Conservation (phyloP, 257 asterid species). For the Perilla frutescens region DNA sequence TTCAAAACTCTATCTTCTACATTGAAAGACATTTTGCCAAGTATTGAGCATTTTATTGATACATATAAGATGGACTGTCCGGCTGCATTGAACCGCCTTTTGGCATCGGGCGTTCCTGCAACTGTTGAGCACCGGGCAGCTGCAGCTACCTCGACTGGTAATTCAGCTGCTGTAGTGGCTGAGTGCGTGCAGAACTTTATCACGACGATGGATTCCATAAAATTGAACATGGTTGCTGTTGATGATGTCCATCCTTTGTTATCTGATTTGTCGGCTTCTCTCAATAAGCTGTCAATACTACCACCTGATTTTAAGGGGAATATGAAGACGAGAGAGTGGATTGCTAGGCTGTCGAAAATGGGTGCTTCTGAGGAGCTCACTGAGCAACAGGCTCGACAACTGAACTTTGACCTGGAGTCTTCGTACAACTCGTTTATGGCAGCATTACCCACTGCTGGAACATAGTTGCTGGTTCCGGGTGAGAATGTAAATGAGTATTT, state of each 20-base stretch:
- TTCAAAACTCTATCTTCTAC: conserved; percentile 78
- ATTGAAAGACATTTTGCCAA: conserved; percentile 69
- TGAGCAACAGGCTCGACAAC: conserved; percentile 89
- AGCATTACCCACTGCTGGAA: conserved; percentile 73
- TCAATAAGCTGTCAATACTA: conserved; percentile 69
- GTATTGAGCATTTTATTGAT: conserved; percentile 77
- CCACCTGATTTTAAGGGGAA: conserved; percentile 90
- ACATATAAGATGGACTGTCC: conserved; percentile 79
- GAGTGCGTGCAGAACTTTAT: conserved; percentile 88
- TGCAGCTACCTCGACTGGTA: conserved; percentile 64
- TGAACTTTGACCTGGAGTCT: conserved; percentile 80
- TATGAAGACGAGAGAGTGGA: conserved; percentile 87
- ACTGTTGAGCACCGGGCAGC: conserved; percentile 80
- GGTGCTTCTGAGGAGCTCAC: conserved; percentile 91
- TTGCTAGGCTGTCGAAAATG: conserved; percentile 74
- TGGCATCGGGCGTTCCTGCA: conserved; percentile 80
- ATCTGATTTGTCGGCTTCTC: conserved; percentile 72
- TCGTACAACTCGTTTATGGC: conserved; percentile 97
- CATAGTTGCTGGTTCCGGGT: conserved; percentile 42
- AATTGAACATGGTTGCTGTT: conserved; percentile 82
- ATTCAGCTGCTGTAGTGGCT: conserved; percentile 81
- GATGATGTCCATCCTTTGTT: conserved; percentile 88
- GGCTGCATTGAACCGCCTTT: conserved; percentile 74
- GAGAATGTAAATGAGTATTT: conserved; percentile 40
- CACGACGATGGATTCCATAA: conserved; percentile 85